Conservation (phyloP, 345 rosid genomes). For the Eucalyptus marginata region DNA sequence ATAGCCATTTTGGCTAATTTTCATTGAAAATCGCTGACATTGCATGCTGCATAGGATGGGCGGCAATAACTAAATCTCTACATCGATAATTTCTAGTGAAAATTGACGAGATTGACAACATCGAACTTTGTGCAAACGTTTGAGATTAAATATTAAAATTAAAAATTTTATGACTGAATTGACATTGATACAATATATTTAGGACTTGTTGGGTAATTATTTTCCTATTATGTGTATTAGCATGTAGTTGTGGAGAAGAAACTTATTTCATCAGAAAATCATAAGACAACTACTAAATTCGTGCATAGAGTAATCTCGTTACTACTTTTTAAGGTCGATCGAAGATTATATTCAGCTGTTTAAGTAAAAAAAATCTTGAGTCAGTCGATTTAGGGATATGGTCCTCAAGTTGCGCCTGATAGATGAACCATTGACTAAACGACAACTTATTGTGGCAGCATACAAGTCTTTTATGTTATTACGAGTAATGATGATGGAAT, state of each 20-base stretch:
- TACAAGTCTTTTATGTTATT: too few species aligned
- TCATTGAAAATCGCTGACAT: fast-evolving
- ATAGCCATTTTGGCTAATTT: too few species aligned
- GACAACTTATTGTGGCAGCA: background rate
- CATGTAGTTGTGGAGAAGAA: background rate
- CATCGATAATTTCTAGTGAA: fast-evolving
- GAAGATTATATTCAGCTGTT: background rate
- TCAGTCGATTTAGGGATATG: background rate
- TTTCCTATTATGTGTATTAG: background rate
- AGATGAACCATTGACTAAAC: background rate
- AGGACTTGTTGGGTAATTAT: too few species aligned
- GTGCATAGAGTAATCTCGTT: background rate
- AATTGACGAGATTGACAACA: too few species aligned
- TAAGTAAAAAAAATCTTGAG: too few species aligned
- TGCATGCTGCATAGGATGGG: fast-evolving
- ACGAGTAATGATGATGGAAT: background rate
- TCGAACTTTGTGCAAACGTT: too few species aligned
- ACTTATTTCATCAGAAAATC: background rate
- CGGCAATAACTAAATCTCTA: fast-evolving
- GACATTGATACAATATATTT: too few species aligned
- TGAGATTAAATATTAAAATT: too few species aligned
- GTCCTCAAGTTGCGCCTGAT: fast-evolving
- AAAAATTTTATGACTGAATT: too few species aligned
- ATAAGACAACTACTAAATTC: background rate
- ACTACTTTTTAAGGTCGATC: background rate